Evolutionary conservation across 2,329 filamentous ascomycete genomes (phyloP).

Genomic region (Pseudopithomyces chartarum): DNA sequence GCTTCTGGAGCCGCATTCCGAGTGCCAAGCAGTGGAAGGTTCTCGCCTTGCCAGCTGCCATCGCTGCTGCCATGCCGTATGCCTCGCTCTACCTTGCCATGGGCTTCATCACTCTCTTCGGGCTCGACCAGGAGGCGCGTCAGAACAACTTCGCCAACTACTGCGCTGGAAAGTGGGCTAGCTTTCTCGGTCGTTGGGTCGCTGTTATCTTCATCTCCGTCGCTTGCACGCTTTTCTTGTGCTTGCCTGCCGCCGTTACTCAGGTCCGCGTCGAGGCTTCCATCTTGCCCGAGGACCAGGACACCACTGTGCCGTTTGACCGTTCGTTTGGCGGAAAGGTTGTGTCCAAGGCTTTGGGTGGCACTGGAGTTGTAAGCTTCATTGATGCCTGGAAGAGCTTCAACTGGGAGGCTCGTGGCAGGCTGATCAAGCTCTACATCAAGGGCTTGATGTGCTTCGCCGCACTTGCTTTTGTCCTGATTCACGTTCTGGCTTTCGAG

Average conservation of each 20-base stretch:
- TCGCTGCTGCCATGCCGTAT: constrained; percentile 64
- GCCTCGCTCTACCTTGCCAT: constrained; percentile 58
- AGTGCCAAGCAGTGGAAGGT: constrained; percentile 69
- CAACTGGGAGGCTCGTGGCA: constrained; percentile 70
- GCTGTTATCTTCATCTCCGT: constrained; percentile 45
- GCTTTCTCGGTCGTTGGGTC: constrained; percentile 49
- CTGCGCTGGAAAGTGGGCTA: constrained; percentile 38
- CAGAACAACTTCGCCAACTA: constrained; percentile 38
- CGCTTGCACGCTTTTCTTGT: constrained; percentile 66
- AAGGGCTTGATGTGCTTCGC: constrained; percentile 64
- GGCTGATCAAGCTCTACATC: constrained; percentile 74
- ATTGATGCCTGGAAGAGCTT: constrained; percentile 81
- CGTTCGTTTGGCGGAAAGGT: constrained; percentile 80
- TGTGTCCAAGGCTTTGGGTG: constrained; percentile 74
- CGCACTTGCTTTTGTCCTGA: constrained; percentile 54
- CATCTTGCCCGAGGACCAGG: constrained; percentile 78
- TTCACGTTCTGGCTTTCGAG: constrained; percentile 59
- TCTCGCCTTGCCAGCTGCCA: constrained; percentile 69
- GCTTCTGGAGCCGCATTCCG: constrained; percentile 70
- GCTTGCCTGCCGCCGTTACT: constrained; percentile 79
- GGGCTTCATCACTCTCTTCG: constrained; percentile 43
- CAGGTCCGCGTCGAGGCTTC: constrained; percentile 86
- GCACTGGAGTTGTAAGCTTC: constrained; percentile 72
- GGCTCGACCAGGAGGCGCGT: constrained; percentile 38
- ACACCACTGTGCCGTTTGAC: constrained; percentile 89